phyloP scores from a whole-genome alignment of 1,139 yeast genomes.

The Saccharomyces hybrid region DNA sequence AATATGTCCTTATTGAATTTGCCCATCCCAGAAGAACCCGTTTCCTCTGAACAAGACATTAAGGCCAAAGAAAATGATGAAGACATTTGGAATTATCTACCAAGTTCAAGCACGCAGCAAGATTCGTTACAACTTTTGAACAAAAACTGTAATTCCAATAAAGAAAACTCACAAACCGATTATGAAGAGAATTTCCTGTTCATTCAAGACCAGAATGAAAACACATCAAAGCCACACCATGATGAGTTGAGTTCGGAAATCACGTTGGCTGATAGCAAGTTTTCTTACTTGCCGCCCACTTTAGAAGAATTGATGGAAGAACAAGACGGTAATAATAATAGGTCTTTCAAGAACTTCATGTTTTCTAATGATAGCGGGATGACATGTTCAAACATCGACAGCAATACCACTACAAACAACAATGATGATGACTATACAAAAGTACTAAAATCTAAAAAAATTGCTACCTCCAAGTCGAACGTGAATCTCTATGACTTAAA shows the following conservation, averaged over 20 bases:
- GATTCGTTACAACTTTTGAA: not conserved
- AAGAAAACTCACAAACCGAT: not conserved
- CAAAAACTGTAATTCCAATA: not conserved
- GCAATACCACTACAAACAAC: not conserved
- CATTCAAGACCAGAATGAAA: not conserved
- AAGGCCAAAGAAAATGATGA: conserved; percentile 8
- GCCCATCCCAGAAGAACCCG: not conserved
- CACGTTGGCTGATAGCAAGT: conserved; percentile 1
- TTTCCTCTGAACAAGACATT: not conserved
- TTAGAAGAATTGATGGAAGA: conserved; percentile 31
- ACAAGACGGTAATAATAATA: conserved; percentile 18
- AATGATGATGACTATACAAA: not conserved
- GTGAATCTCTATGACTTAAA: not conserved
- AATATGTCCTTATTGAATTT: not conserved
- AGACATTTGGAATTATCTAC: not conserved
- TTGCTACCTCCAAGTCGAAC: not conserved
- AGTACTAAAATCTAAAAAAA: not conserved
- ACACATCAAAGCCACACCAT: not conserved
- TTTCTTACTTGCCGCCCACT: conserved; percentile 27
- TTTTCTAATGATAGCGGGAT: conserved; percentile 11
- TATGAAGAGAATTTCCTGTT: not conserved
- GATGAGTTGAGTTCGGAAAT: not conserved
- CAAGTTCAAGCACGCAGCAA: not conserved
- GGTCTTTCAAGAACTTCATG: conserved; percentile 2
- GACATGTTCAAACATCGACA: not conserved